A percentile compares a stretch with the other conserved stretches of the same genome.
Evolutionary conservation across 2,329 filamentous ascomycete species (phyloP).

Genomic region (Pyrenophora tritici-repentis): DNA sequence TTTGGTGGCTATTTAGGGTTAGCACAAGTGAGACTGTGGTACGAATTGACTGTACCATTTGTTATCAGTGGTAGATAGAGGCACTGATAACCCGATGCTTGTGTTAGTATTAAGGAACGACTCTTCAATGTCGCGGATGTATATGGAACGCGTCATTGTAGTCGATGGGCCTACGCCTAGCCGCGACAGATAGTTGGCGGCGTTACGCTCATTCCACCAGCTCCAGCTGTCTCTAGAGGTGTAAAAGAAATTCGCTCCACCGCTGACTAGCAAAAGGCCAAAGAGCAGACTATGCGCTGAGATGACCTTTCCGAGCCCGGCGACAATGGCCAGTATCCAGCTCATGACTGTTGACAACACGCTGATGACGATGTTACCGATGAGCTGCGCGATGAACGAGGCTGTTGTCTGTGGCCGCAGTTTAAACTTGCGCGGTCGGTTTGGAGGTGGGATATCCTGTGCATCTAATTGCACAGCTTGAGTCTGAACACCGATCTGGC

Average conservation of each 20-base stretch:
- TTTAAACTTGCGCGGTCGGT: conserved; percentile 46
- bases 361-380: conserved; percentile 75
- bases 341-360: conserved; percentile 77
- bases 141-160: conserved; percentile 84
- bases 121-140: conserved; percentile 78
- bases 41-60: conserved; percentile 29
- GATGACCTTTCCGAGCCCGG: conserved; percentile 68
- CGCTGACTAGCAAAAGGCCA: conserved; percentile 68
- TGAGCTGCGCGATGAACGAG: conserved; percentile 72
- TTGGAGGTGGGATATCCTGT: conserved; percentile 45
- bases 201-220: conserved; percentile 87
- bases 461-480: conserved; percentile 58
- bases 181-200: conserved; percentile 77
- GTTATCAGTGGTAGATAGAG: conserved; percentile 25
- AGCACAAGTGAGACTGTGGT: conserved; percentile 2
- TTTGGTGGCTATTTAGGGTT: conserved; percentile 37
- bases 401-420: conserved; percentile 63
- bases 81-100: conserved; percentile 23
- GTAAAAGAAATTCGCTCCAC: conserved; percentile 74
- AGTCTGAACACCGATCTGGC: conserved; percentile 71
- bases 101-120: conserved; percentile 54
- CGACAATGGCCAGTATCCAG: conserved; percentile 70
- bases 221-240: conserved; percentile 72
- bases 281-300: conserved; percentile 78
- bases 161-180: conserved; percentile 79